Base-by-base conservation (phyloP, 306 rosid genomes). In the Heteromeles arbutifolia region DNA sequence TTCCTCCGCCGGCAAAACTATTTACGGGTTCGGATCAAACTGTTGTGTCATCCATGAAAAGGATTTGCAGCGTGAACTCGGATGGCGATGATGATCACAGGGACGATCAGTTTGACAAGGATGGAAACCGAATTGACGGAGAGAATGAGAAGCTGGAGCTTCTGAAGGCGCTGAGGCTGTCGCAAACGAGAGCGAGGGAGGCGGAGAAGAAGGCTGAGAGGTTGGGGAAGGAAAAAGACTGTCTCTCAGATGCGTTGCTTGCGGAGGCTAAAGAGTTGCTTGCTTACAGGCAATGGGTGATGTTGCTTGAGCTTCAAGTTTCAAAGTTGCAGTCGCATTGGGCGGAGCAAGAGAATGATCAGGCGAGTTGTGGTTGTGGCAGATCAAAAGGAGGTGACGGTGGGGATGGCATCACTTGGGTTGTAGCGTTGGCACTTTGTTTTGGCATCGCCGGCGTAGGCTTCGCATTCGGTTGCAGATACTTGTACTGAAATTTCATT, bases 1-100 rank as follows among this genome's bases (percentile, higher is more conserved):
- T 92, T 73, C 99, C 99, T 32, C 97, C 97, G 24, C 99, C 99
- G 18, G 76, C 85, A 70, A 95, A 88, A 87, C 75, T 87, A 72
- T 90, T 90, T n/a, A 63, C 78, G 21, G 88, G 92, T 6, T 74
- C 85, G 21, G 85, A 82, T 59, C 83, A 74, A 37, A 67, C 75
- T 24, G 75, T 83, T 4, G 17, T 79, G 39, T 75, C 86, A 10
- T 85, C 95, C 75, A 86, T 85, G 92, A 86, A 84, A 54, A 74
- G 77, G 77, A n/a, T 69, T 37, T 78, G 73, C 74, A 52, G 80
- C 62, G 48, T 73, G 77, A 44, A 18, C 26, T 26, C 57, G 64
- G 80, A 68, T 39, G 59, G 61, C 57, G 84, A 82, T 0, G 82
- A 59, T 12, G 52, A 82, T 25, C 66, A 63, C 29, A 25, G 28